Conservation (phyloP, 495 filamentous ascomycete species). For the Ramalina intermedia region DNA sequence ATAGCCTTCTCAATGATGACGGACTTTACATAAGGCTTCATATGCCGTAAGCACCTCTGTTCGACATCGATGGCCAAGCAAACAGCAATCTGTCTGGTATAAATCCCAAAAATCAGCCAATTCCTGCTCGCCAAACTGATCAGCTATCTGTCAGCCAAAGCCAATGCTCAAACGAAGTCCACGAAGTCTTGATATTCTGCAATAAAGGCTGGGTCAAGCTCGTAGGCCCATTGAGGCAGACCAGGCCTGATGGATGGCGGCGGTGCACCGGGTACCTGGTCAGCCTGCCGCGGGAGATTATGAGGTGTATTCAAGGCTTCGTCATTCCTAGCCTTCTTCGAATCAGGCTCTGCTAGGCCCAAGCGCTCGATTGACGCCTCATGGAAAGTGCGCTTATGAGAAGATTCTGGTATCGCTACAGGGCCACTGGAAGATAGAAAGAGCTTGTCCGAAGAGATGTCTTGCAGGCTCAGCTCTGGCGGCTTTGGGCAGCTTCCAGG, state of each 20-base stretch:
- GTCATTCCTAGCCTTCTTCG: neutral
- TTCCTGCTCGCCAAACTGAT: no score
- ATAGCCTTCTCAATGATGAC: no score
- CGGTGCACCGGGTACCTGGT: conserved; percentile 1
- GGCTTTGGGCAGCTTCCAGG: no score
- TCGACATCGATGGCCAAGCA: no score
- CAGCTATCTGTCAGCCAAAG: conserved; percentile 3
- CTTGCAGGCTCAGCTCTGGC: neutral
- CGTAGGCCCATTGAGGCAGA: conserved; percentile 32
- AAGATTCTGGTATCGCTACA: neutral
- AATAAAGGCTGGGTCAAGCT: conserved; percentile 33
- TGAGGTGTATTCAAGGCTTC: neutral
- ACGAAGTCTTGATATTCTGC: conserved; percentile 33
- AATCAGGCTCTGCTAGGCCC: neutral
- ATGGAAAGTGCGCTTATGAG: conserved; percentile 3
- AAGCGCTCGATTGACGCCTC: neutral
- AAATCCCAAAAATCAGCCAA: no score
- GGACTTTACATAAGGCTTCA: no score
- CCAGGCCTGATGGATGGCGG: conserved; percentile 4
- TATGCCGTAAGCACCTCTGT: no score
- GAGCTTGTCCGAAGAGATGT: neutral
- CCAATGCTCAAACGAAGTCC: conserved; percentile 29
- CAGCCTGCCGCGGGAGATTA: neutral
- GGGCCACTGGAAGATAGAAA: conserved; percentile 9
- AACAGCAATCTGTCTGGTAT: no score